Base-by-base conservation (phyloP, 345 rosid species). In the Noccaea bulbosa region DNA sequence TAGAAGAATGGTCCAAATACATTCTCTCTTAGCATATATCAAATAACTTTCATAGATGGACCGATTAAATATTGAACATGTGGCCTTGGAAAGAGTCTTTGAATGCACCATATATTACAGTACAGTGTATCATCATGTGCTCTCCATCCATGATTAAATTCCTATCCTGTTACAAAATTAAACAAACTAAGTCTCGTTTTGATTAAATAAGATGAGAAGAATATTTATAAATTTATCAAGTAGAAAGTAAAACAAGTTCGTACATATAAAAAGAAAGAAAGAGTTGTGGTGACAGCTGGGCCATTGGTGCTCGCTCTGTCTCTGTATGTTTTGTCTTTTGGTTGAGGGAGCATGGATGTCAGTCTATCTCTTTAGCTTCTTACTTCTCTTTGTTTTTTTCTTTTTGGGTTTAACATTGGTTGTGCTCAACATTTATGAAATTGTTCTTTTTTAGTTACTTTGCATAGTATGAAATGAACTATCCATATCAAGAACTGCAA, bases 281-380 rank as follows among this genome's bases (percentile, higher is more conserved):
- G 37, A 48, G 72, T 30, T 51, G 52, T 69, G 49, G 60, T 76
- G 79, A 70, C 75, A 76, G 71, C 48, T 76, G 65, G 71, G 79
- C 71, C 79, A 76, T 70, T 22, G 67, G 49, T 74, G 73, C 24
- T 20, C 22, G 73, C 24, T 20, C 22, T 20, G 22, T 20, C 22
- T 49, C 49, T 69, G 71, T 56, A 67, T 53, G 79, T 70, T 70
- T 76, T 76, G 75, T 76, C 75, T 76, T 76, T 64, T 76, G 75
- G 79, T 64, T 46, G 79, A 76, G 71, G 79, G 71, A 76, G 79
- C 79, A 69, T 75, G 74, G 20, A 75, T 75, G 79, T 69, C 79
- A 75, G 74, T 47, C 53, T 68, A 54, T 75, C 79, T 68, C 74
- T 69, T 54, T 62, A 68, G 37, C 73, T 53, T 52, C 63, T 27